Evolutionary conservation across 768 basidiomycete species (phyloP).

Genomic region (Psilocybe azurescens): DNA sequence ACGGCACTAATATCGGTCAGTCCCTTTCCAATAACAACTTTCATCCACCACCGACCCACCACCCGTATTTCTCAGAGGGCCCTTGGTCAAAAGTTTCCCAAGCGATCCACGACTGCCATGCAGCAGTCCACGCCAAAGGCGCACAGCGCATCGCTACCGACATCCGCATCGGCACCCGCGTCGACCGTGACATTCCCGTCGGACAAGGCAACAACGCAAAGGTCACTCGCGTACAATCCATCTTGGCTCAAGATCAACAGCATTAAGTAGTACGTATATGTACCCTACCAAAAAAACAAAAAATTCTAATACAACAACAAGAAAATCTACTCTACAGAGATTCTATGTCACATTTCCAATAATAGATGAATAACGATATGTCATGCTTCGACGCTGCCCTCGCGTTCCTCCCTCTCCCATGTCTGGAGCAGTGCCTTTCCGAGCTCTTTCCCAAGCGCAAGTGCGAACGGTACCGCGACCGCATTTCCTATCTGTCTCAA

Average conservation of each 20-base stretch:
- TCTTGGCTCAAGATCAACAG: slow-evolving; percentile 53
- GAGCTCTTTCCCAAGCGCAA: slow-evolving; percentile 60
- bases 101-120: slow-evolving; percentile 92
- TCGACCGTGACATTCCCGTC: slow-evolving; percentile 63
- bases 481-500: slow-evolving; percentile 82
- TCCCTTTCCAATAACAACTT: background rate
- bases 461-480: slow-evolving; percentile 72
- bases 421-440: slow-evolving; percentile 48
- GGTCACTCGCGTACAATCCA: slow-evolving; percentile 80
- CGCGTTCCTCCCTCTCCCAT: slow-evolving; percentile 49
- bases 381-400: slow-evolving; percentile 48
- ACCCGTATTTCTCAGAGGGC: slow-evolving; percentile 57
- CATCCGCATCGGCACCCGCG: slow-evolving; percentile 92
- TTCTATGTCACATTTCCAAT: background rate
- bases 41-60: background rate
- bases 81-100: slow-evolving; percentile 85
- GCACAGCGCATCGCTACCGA: slow-evolving; percentile 86
- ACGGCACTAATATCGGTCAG: slow-evolving; percentile 88
- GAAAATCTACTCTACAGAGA: background rate
- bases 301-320: background rate
- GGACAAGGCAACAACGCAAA: slow-evolving; percentile 83
- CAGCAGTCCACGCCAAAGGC: slow-evolving; percentile 80
- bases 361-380: slow-evolving; percentile 10
- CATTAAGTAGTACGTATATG: background rate
- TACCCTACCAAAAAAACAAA: too few species aligned